Percentiles rank a stretch among this genome's conserved stretches.
phyloP scores from a whole-genome alignment of 2,329 filamentous ascomycete genomes.

The Biscogniauxia marginata region DNA sequence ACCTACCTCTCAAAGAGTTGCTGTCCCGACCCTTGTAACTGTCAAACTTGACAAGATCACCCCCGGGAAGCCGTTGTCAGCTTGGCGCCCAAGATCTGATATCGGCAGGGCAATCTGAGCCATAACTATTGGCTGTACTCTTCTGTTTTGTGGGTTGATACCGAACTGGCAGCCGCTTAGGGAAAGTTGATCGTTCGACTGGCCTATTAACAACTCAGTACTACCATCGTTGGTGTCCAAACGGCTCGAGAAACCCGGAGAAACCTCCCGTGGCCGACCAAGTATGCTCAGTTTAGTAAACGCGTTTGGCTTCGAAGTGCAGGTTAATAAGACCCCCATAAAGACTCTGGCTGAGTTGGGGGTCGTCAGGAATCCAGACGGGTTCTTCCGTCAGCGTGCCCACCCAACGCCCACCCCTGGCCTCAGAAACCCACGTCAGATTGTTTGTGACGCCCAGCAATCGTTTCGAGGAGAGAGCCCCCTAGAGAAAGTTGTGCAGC shows the following conservation, averaged over 20 bases:
- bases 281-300: not conserved
- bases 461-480: not conserved
- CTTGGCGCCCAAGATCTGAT: conserved; percentile 19
- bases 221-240: not conserved
- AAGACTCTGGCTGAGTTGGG: not conserved
- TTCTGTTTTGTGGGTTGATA: not conserved
- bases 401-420: not conserved
- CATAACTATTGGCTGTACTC: conserved; percentile 12
- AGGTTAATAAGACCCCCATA: not conserved
- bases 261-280: not conserved
- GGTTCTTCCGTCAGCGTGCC: not conserved
- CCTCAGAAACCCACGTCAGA: not conserved
- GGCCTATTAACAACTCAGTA: not conserved
- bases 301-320: not conserved
- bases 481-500: not conserved
- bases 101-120: conserved; percentile 16
- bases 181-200: not conserved
- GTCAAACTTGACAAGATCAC: conserved; percentile 18
- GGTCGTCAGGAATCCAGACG: not conserved
- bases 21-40: conserved; percentile 14
- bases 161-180: not conserved
- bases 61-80: conserved; percentile 15
- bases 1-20: not conserved
- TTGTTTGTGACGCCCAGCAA: not conserved
- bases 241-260: not conserved